phyloP scores from a whole-genome alignment of 768 basidiomycete genomes.

The Agaricus sinodeliciosus region DNA sequence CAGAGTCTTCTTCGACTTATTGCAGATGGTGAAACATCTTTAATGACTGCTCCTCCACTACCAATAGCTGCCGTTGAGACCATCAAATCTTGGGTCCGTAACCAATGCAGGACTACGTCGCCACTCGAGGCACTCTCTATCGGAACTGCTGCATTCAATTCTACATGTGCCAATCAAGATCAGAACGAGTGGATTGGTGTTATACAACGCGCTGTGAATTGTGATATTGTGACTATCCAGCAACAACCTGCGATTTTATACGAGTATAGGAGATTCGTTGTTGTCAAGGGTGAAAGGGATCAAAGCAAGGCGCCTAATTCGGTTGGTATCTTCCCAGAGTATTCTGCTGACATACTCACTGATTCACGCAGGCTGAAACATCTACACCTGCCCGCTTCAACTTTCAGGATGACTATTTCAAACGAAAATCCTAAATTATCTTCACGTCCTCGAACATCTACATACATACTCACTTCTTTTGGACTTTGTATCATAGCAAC shows the following conservation, averaged over 20 bases:
- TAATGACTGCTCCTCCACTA: constrained; percentile 43
- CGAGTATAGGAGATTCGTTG: constrained; percentile 58
- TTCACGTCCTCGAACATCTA: background rate
- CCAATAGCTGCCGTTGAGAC: constrained; percentile 13
- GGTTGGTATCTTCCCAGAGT: constrained; percentile 31
- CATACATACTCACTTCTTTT: background rate
- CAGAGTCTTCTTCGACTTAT: constrained; percentile 41
- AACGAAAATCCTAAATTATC: background rate
- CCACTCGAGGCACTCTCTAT: constrained; percentile 36
- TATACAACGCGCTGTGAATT: constrained; percentile 39
- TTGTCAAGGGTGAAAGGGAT: constrained; percentile 38
- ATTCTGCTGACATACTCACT: background rate
- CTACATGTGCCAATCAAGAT: constrained; percentile 25
- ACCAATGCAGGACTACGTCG: constrained; percentile 25
- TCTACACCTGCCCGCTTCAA: constrained; percentile 35
- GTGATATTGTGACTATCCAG: constrained; percentile 49
- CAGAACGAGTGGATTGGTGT: constrained; percentile 24
- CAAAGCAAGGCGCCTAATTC: constrained; percentile 25
- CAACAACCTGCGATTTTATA: constrained; percentile 57
- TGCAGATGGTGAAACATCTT: constrained; percentile 48
- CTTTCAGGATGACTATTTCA: constrained; percentile 45
- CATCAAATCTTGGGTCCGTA: constrained; percentile 31
- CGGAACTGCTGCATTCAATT: constrained; percentile 34
- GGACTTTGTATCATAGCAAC: background rate
- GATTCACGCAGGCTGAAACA: constrained; percentile 50